Base-by-base conservation (phyloP, 1,284 basidiomycete species). In the Heterobasidion irregulare region DNA sequence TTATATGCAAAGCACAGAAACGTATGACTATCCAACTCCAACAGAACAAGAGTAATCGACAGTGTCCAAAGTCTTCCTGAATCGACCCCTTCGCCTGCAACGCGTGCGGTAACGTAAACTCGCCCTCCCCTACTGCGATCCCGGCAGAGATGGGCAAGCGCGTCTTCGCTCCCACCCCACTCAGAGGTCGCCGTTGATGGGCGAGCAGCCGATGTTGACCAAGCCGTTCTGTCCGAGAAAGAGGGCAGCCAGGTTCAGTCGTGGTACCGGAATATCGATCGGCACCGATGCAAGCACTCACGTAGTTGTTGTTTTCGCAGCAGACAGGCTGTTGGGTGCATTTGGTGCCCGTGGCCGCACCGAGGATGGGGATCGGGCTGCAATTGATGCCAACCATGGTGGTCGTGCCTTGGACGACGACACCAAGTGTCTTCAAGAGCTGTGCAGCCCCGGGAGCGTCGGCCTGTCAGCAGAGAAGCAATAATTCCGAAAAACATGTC, bases 191-290 rank as follows among this genome's bases (percentile, higher is more conserved):
- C 73, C 66, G 54, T 66, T 70, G 55, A 74, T 70, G 18, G 72
- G 72, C 2, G 68, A 65, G 56, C 73, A 75, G 26, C 68, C 73
- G 59, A 74, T 72, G 45, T 64, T 64, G 59, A 75, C 66, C 49
- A 75, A 47, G 8, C 72, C 73, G 26, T 60, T 54, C 71, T 72
- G 50, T 2, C 46, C 35, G 9, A 41, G n/a, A 8, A 10, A n/a
- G 6, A 26, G 3, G 26, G 26, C 4, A 12, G 10, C n/a, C 38
- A 41, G n/a, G 26, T 26, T 41, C n/a, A 41, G n/a, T n/a, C 10
- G 2, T 41, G 12, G 38, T 12, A 10, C 5, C 38, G 6, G 38
- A 26, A 26, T 6, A 26, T n/a, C 13, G 13, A 41, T 12, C 7
- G 12, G 43, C 13, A 8, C 44, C 10, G 2, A 34, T 34, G 6